A percentile compares a stretch with the other conserved stretches of the same genome.
phyloP scores from a whole-genome alignment of 1,284 basidiomycete genomes.

The Cryptococcus sp. region DNA sequence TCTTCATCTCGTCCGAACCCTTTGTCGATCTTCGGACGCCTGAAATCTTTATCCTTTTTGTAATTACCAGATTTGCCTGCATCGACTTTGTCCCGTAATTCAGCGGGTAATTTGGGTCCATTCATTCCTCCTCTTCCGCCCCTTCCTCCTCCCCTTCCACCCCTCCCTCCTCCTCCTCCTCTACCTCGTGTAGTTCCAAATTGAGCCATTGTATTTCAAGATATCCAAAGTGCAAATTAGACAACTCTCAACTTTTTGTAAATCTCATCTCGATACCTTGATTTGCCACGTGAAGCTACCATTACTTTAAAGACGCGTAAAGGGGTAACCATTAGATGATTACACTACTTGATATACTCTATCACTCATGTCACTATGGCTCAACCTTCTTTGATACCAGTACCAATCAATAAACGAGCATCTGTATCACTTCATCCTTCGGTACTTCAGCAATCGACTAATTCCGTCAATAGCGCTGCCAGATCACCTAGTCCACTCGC shows the following conservation, averaged over 20 bases:
- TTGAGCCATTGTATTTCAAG: slow-evolving; percentile 6
- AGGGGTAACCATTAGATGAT: not conserved
- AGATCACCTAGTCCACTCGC: slow-evolving; percentile 7
- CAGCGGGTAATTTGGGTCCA: slow-evolving; percentile 33
- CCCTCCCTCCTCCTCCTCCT: not conserved
- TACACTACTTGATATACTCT: not conserved
- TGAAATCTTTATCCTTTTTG: no score
- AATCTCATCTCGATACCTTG: no score
- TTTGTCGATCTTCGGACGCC: no score
- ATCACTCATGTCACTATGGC: slow-evolving; percentile 3
- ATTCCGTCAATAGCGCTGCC: slow-evolving; percentile 2
- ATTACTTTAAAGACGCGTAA: no score
- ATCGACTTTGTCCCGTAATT: slow-evolving; percentile 37
- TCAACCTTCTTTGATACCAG: slow-evolving; percentile 25
- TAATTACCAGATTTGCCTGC: no score
- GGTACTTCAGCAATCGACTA: slow-evolving; percentile 7
- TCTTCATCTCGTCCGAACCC: no score
- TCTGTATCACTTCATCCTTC: slow-evolving; percentile 12
- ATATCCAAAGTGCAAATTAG: no score
- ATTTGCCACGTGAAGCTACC: no score
- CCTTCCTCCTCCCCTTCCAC: slow-evolving; percentile 3
- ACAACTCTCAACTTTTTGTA: no score
- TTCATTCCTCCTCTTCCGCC: slow-evolving; percentile 5
- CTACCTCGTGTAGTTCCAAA: slow-evolving; percentile 4
- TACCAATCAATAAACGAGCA: slow-evolving; percentile 20